Evolutionary conservation across 768 basidiomycete species (phyloP).

Genomic region (Lyophyllum decastes): DNA sequence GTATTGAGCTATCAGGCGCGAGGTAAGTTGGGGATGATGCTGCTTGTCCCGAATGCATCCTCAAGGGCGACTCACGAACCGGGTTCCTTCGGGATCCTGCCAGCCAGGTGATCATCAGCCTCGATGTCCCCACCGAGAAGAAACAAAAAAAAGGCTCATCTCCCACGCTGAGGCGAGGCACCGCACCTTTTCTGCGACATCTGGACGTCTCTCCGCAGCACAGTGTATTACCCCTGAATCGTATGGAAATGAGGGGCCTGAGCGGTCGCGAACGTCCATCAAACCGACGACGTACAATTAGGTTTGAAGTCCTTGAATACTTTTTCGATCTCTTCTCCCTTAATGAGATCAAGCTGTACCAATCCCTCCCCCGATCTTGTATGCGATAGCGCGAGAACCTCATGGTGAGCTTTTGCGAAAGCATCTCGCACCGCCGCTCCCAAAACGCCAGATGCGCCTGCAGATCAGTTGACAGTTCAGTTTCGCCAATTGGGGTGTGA

Average conservation of each 20-base stretch:
- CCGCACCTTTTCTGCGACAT: conserved; percentile 86
- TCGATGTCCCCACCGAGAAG: neutral
- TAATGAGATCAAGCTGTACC: conserved; percentile 66
- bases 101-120: neutral
- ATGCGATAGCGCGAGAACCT: conserved; percentile 72
- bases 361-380: conserved; percentile 60
- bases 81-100: conserved; percentile 70
- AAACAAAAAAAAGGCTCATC: neutral
- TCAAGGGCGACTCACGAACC: conserved; percentile 44
- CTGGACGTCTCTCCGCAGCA: conserved; percentile 91
- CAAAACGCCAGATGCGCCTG: conserved; percentile 92
- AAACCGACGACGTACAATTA: conserved; percentile 53
- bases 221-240: conserved; percentile 94
- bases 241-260: conserved; percentile 5
- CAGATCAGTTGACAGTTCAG: neutral
- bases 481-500: neutral
- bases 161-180: neutral
- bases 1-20: conserved; percentile 71
- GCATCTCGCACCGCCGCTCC: conserved; percentile 76
- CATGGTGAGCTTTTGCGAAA: conserved; percentile 46
- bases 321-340: conserved; percentile 51
- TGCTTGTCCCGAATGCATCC: neutral
- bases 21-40: neutral
- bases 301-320: conserved; percentile 63
- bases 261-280: neutral